Evolutionary conservation across 805 yeast species (phyloP), one percentile per base, ranked within the genome.

Genomic region (Metschnikowia anglica): DNA sequence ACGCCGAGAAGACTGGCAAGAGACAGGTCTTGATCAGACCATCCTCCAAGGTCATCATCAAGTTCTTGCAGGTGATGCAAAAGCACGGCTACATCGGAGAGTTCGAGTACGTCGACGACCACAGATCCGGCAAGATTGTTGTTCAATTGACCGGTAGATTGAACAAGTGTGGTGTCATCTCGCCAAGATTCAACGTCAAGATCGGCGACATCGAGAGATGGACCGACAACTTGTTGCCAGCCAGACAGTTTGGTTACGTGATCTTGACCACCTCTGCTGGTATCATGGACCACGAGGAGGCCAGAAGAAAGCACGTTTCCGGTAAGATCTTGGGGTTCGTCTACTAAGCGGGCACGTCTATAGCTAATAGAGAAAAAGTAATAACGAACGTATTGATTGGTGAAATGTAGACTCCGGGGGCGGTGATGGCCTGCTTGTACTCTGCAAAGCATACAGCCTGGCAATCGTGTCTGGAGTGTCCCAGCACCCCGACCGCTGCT

Each of bases 211-310:
- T 90, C 61, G 98, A 90, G 80, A 90, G 88, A 79, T 90, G 98
- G 98, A 88, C 96, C 63, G 95, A 84, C 74, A 88, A 90, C 87
- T 84, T 90, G 72, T 81, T 90, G 70, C 98, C 98, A 74, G 96
- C 98, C 59, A 88, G 98, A 85, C 98, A 90, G 79, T 91, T 90
- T 69, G 98, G 98, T 79, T 89, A 76, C 85, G 90, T 90, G 69
- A 87, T 90, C 76, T 83, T 90, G 73, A 91, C 98, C 77, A 90
- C 98, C 64, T 91, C 97, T 66, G 97, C 97, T 65, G 98, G 98
- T 80, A 90, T 90, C 67, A 89, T 90, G 96, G 97, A 91, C 83
- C 98, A 90, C 81, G 97, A 91, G 82, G 97, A 90, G 81, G 98
- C 98, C 68, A 88, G 96, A 85, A 86, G 97, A 84, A 91, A 90